A percentile compares a stretch with the other conserved stretches of the same genome.
phyloP scores from a whole-genome alignment of 2,329 filamentous ascomycete species.

The Aspergillus brunneoviolaceus region DNA sequence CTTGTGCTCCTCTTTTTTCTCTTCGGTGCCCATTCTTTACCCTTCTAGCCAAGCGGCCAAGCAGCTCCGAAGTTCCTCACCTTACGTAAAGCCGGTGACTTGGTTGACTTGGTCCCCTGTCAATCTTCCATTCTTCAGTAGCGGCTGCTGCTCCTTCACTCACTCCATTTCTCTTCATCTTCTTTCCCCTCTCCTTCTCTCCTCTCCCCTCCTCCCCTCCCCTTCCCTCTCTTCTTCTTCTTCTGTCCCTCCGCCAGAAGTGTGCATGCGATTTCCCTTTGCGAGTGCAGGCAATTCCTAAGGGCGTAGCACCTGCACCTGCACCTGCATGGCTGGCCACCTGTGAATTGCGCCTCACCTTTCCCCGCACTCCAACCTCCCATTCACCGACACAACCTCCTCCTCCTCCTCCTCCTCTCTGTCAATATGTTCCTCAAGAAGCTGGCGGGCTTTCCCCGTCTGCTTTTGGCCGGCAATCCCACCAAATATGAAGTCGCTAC shows the following conservation, averaged over 20 bases:
- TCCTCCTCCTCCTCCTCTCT: background rate
- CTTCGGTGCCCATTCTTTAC: background rate
- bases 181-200: background rate
- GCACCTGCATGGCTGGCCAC: no score
- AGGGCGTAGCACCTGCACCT: no score
- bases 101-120: background rate
- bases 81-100: background rate
- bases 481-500: conserved; percentile 31
- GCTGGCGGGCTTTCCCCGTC: conserved; percentile 35
- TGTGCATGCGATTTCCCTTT: no score
- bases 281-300: no score
- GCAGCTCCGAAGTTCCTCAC: background rate
- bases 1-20: no score
- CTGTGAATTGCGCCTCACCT: no score
- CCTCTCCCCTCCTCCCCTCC: no score
- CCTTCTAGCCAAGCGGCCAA: background rate
- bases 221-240: no score
- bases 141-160: background rate
- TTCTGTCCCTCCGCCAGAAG: no score
- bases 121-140: background rate
- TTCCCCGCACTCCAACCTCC: no score
- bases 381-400: background rate
- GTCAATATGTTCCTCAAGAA: conserved; percentile 32
- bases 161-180: background rate
- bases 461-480: conserved; percentile 40